phyloP scores from a whole-genome alignment of 2,329 filamentous ascomycete genomes.

The Venturia effusa region DNA sequence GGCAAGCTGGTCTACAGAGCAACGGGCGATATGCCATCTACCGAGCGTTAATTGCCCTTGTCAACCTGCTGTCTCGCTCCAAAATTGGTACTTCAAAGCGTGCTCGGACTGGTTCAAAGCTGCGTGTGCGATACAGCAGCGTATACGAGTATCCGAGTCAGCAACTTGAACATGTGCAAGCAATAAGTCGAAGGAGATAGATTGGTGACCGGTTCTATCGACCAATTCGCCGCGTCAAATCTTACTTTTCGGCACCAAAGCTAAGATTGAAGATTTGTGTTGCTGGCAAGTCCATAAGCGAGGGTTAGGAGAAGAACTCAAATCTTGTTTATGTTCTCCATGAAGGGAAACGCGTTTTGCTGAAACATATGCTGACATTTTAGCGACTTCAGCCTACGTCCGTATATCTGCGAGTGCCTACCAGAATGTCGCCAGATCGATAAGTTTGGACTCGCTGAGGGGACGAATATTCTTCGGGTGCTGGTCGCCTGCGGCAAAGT shows the following conservation, averaged over 20 bases:
- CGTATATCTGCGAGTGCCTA: background rate
- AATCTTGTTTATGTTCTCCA: background rate
- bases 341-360: background rate
- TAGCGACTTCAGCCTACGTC: background rate
- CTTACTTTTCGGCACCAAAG: background rate
- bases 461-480: background rate
- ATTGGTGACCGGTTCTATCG: background rate
- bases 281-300: background rate
- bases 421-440: background rate
- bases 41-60: background rate
- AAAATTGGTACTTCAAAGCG: background rate
- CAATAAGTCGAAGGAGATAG: background rate
- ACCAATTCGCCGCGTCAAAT: background rate
- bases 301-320: background rate
- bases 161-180: background rate
- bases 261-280: background rate
- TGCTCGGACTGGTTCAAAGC: background rate
- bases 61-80: background rate
- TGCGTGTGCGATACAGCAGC: background rate
- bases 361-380: slow-evolving; percentile 1
- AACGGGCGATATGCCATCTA: background rate
- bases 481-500: background rate
- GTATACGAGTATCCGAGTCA: background rate
- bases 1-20: background rate
- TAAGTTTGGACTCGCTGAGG: background rate